These are phyloP conservation scores for Ceratobasidium sp. DNA, from an alignment of 1,284 basidiomycete genomes.

Conservation along the genomic window DNA sequence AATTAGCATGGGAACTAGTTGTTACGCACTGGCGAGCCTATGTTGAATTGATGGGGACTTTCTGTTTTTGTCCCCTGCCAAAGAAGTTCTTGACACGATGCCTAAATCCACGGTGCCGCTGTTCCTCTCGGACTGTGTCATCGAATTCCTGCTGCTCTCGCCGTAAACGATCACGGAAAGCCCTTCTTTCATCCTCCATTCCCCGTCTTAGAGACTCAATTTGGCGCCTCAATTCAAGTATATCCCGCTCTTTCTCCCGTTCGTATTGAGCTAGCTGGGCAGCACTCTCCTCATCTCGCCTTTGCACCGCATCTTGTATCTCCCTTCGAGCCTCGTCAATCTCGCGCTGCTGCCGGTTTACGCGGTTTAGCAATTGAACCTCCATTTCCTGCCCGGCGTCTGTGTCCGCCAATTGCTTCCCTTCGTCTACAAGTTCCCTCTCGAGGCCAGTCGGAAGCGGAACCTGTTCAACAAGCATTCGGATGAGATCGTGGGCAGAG, in stretches of 20 bases:
- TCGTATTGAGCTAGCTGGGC: not conserved
- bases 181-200: conserved; percentile 1
- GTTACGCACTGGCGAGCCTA: too few relatives aligned
- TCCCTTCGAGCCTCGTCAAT: conserved; percentile 14
- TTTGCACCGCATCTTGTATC: not conserved
- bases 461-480: not conserved
- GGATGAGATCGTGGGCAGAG: conserved; percentile 6
- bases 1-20: too few relatives aligned
- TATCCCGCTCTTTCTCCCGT: conserved; percentile 14
- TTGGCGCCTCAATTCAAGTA: not conserved
- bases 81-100: conserved; percentile 6
- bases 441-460: not conserved
- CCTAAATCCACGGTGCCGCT: not conserved
- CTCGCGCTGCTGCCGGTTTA: conserved; percentile 16
- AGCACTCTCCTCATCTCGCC: not conserved
- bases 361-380: conserved; percentile 5
- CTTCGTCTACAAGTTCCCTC: conserved; percentile 5
- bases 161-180: not conserved
- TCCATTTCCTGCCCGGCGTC: conserved; percentile 13
- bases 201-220: conserved; percentile 6
- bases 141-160: conserved; percentile 1
- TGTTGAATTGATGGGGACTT: too few relatives aligned
- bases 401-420: not conserved
- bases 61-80: not conserved
- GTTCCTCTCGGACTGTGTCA: not conserved